phyloP scores from a whole-genome alignment of 192 early-diverging fungal species.

The Thoreauomyces humboldtii region DNA sequence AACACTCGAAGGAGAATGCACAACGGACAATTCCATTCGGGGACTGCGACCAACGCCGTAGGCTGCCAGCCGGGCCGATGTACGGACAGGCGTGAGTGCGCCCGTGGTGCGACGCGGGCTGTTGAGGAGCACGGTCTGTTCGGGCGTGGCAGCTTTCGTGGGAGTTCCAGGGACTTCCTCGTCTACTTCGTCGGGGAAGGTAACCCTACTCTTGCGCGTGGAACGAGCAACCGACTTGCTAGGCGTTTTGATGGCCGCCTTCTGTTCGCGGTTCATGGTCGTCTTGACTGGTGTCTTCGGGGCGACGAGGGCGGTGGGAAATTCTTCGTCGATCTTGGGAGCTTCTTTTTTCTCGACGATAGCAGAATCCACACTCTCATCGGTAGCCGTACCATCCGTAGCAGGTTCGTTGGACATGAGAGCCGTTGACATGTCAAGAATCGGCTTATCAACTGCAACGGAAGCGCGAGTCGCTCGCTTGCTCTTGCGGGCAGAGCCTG shows the following conservation, averaged over 20 bases:
- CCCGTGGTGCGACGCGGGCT: background rate
- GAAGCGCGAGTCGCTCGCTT: no score
- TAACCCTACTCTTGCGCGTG: background rate
- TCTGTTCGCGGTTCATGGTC: background rate
- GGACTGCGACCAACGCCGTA: background rate
- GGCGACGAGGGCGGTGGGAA: background rate
- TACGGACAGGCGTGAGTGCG: background rate
- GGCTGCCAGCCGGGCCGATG: background rate
- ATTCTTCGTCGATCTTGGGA: no score
- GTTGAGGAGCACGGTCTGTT: background rate
- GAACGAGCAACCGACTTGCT: background rate
- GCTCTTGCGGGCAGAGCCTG: no score
- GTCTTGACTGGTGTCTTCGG: background rate
- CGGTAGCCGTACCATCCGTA: no score
- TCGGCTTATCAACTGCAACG: no score
- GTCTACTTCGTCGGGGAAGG: background rate
- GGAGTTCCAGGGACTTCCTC: background rate
- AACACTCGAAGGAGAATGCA: no score
- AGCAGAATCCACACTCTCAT: no score
- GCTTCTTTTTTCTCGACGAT: no score
- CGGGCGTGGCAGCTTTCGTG: background rate
- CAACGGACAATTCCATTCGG: no score
- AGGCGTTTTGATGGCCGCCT: conserved; percentile 8
- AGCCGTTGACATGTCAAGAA: no score
- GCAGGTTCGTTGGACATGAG: no score